phyloP scores from a whole-genome alignment of 495 filamentous ascomycete genomes.

The Penicillium coprophilum region DNA sequence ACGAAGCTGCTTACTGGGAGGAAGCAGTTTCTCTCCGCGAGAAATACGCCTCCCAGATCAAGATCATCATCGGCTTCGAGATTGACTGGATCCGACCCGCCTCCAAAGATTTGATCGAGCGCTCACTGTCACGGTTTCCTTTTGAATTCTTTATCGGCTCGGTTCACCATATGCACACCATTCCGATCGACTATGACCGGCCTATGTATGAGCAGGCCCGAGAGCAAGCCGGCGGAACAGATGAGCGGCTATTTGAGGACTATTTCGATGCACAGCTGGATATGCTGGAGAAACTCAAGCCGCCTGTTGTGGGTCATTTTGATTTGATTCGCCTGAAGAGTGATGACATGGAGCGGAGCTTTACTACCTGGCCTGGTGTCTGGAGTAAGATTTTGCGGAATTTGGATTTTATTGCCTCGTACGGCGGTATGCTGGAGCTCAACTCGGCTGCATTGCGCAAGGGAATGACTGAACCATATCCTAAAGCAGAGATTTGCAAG shows the following conservation, averaged over 20 bases:
- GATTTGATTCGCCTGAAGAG: slow-evolving; percentile 84
- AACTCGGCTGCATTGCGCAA: slow-evolving; percentile 86
- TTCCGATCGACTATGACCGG: slow-evolving; percentile 86
- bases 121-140: slow-evolving; percentile 56
- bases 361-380: slow-evolving; percentile 56
- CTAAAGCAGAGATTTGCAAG: slow-evolving; percentile 72
- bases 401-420: slow-evolving; percentile 62
- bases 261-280: slow-evolving; percentile 86
- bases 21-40: slow-evolving; percentile 71
- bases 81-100: slow-evolving; percentile 81
- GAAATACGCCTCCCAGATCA: slow-evolving; percentile 68
- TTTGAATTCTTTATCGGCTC: slow-evolving; percentile 91
- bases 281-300: slow-evolving; percentile 73
- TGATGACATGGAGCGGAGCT: slow-evolving; percentile 58
- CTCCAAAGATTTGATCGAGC: slow-evolving; percentile 57
- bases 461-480: slow-evolving; percentile 89
- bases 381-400: slow-evolving; percentile 76
- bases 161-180: slow-evolving; percentile 79
- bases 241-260: slow-evolving; percentile 69
- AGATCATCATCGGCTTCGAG: slow-evolving; percentile 87
- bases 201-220: slow-evolving; percentile 65
- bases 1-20: slow-evolving; percentile 67
- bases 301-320: slow-evolving; percentile 87
- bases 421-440: slow-evolving; percentile 83
- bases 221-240: slow-evolving; percentile 55